Conservation (phyloP, 2,329 filamentous ascomycete genomes). For the Exophiala oligosperma region DNA sequence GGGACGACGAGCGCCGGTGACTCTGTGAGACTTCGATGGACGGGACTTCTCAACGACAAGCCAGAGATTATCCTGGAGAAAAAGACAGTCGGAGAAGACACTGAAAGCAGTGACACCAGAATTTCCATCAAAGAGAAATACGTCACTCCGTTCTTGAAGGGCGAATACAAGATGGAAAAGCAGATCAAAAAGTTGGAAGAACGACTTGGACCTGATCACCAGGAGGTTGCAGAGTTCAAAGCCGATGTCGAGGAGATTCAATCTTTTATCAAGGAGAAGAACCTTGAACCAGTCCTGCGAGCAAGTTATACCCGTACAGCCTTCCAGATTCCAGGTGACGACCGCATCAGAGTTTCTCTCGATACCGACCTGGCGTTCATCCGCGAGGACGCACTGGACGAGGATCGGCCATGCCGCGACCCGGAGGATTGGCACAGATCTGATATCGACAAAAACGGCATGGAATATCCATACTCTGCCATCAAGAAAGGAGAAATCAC, state of each 20-base stretch:
- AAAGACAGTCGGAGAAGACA: conserved; percentile 77
- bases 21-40: conserved; percentile 88
- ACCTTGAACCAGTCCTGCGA: conserved; percentile 79
- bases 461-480: conserved; percentile 83
- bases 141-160: conserved; percentile 80
- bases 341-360: conserved; percentile 86
- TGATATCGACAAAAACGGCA: conserved; percentile 79
- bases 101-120: conserved; percentile 74
- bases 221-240: conserved; percentile 69
- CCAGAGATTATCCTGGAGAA: conserved; percentile 86
- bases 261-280: conserved; percentile 71
- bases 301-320: conserved; percentile 94
- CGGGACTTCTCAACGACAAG: conserved; percentile 74
- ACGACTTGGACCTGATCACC: conserved; percentile 66
- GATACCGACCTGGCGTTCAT: conserved; percentile 93
- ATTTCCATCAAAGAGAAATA: conserved; percentile 94
- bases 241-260: conserved; percentile 75
- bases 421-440: conserved; percentile 85
- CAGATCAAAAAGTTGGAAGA: conserved; percentile 79
- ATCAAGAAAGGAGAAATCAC: conserved; percentile 90
- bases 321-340: conserved; percentile 92
- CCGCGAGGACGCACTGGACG: conserved; percentile 70
- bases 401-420: conserved; percentile 82
- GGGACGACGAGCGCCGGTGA: conserved; percentile 72
- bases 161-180: conserved; percentile 91